Percentiles rank a stretch among this genome's conserved stretches.
phyloP scores from a whole-genome alignment of 352 stramenopile genomes.

The Pythium myriotylum region DNA sequence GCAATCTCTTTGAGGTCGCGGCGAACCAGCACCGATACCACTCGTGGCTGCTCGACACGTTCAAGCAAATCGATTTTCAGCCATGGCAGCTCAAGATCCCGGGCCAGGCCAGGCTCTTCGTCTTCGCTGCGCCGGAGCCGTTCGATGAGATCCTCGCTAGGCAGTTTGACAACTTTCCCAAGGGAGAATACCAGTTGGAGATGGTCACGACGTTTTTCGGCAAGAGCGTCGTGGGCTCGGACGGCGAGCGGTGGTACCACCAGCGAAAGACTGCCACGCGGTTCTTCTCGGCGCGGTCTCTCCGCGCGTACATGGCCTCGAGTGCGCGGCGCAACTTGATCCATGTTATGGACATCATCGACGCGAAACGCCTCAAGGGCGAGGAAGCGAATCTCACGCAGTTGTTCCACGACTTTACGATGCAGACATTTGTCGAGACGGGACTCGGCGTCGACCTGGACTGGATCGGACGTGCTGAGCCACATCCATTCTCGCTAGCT shows the following conservation, averaged over 20 bases:
- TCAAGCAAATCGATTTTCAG: conserved; percentile 9
- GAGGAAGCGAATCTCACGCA: conserved; percentile 20
- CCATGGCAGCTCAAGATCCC: conserved; percentile 25
- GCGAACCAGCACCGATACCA: conserved; percentile 34
- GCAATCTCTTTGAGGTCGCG: conserved; percentile 38
- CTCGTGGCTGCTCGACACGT: conserved; percentile 37
- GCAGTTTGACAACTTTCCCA: conserved; percentile 33
- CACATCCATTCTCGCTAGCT: conserved; percentile 47
- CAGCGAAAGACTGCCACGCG: conserved; percentile 32
- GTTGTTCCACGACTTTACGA: conserved; percentile 47
- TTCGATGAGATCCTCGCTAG: conserved; percentile 32
- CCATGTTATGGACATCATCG: conserved; percentile 11
- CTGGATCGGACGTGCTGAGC: conserved; percentile 32
- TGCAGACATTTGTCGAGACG: conserved; percentile 57
- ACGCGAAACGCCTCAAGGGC: background rate
- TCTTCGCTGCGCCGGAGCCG: conserved; percentile 20
- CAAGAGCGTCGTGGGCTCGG: conserved; percentile 1
- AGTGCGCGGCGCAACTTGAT: conserved; percentile 3
- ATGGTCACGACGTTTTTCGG: conserved; percentile 24
- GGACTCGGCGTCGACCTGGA: conserved; percentile 48
- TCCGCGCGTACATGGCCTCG: conserved; percentile 27
- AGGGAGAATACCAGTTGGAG: conserved; percentile 21
- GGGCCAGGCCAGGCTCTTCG: conserved; percentile 13
- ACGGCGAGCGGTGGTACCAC: conserved; percentile 32
- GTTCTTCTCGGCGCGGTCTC: conserved; percentile 33